phyloP scores from a whole-genome alignment of 164 flowering plant genomes.

The Tinospora cordifolia region DNA sequence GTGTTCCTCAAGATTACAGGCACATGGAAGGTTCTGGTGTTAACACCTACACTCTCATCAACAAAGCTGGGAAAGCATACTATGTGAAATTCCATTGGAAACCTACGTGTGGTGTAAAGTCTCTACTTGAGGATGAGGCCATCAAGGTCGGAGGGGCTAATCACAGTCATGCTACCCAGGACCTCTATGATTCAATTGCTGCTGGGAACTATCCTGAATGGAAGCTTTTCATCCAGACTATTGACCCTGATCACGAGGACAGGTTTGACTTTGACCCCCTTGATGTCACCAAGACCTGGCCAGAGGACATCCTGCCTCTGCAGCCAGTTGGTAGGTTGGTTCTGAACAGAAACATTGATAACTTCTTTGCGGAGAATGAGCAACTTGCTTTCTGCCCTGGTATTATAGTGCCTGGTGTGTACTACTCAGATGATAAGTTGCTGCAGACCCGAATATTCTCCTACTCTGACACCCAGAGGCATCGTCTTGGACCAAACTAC shows the following conservation, averaged over 20 bases:
- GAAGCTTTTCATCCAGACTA: constrained; percentile 83
- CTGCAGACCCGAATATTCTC: constrained; percentile 87
- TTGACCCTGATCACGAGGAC: constrained; percentile 84
- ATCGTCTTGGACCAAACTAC: constrained; percentile 95
- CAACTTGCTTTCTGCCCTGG: constrained; percentile 93
- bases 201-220: constrained; percentile 97
- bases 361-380: constrained; percentile 96
- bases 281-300: constrained; percentile 97
- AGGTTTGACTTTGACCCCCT: constrained; percentile 87
- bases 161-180: constrained; percentile 98
- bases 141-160: constrained; percentile 78
- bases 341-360: constrained; percentile 86
- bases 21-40: constrained; percentile 99
- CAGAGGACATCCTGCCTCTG: constrained; percentile 87
- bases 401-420: constrained; percentile 79
- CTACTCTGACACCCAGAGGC: constrained; percentile 92
- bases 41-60: constrained; percentile 71
- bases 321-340: constrained; percentile 94
- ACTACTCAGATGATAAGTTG: constrained; percentile 88
- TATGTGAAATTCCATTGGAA: constrained; percentile 97
- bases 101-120: constrained; percentile 94
- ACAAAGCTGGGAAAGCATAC: constrained; percentile 68
- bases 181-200: constrained; percentile 83
- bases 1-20: constrained; percentile 84
- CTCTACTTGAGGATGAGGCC: constrained; percentile 77